Evolutionary conservation across 345 rosid species (phyloP).

Genomic region (Ricinus communis): DNA sequence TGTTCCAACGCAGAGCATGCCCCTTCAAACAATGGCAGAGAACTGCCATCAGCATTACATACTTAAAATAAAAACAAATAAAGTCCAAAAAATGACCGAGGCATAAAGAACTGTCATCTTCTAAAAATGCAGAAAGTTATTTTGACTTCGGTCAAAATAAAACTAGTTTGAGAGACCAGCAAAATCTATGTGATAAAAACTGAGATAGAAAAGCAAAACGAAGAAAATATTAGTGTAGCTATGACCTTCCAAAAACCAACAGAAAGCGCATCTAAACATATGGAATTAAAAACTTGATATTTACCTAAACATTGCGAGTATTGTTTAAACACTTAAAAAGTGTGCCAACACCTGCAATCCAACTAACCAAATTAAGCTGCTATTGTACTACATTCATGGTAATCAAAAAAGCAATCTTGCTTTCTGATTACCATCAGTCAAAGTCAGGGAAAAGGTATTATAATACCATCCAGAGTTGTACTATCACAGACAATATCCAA

Average conservation of each 20-base stretch:
- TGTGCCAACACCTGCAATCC: not conserved
- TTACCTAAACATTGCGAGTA: not conserved
- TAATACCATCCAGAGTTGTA: conserved; percentile 9
- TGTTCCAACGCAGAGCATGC: not conserved
- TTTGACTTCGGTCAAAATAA: no score
- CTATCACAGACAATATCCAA: conserved; percentile 1
- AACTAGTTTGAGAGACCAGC: not conserved
- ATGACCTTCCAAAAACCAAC: not conserved
- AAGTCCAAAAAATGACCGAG: not conserved
- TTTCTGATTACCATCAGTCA: conserved; percentile 16
- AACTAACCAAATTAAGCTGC: not conserved
- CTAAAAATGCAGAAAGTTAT: no score
- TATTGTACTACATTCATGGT: not conserved
- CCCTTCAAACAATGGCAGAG: not conserved
- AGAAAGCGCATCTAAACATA: not conserved
- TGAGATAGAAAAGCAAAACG: not conserved
- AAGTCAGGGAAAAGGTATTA: conserved; percentile 3
- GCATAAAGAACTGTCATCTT: not conserved
- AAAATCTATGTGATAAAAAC: not conserved
- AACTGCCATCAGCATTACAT: not conserved
- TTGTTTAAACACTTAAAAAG: conserved; percentile 1
- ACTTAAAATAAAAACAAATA: not conserved
- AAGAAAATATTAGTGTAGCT: not conserved
- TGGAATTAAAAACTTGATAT: not conserved
- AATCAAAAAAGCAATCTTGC: conserved; percentile 10